phyloP scores from a whole-genome alignment of 768 basidiomycete genomes.

The Pilatotrama ljubarskyi region DNA sequence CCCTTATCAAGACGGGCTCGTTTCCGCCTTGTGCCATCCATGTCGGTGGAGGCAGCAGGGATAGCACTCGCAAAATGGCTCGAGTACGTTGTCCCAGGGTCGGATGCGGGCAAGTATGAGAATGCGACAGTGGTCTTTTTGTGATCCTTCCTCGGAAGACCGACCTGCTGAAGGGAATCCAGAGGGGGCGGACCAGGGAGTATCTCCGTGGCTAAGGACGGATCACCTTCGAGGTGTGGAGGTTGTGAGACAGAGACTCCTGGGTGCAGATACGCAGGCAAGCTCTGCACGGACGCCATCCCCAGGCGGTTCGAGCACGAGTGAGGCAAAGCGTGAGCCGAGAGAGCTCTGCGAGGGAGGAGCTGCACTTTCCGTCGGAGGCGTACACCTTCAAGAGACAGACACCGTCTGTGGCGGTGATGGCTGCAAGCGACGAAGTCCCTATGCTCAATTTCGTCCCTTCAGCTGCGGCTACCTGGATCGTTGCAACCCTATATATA shows the following conservation, averaged over 20 bases:
- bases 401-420: constrained; percentile 20
- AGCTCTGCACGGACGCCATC: constrained; percentile 74
- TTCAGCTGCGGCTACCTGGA: not conserved
- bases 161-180: constrained; percentile 65
- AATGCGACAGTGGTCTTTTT: constrained; percentile 68
- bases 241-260: constrained; percentile 75
- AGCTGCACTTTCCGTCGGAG: not conserved
- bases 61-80: constrained; percentile 66
- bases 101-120: constrained; percentile 81
- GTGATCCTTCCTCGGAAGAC: constrained; percentile 65
- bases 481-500: no score
- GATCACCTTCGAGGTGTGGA: constrained; percentile 79
- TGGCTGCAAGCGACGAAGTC: constrained; percentile 17
- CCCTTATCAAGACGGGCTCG: constrained; percentile 72
- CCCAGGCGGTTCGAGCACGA: constrained; percentile 21
- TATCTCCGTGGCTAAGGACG: constrained; percentile 84
- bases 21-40: constrained; percentile 69
- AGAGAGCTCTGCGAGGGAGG: constrained; percentile 1
- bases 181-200: constrained; percentile 85
- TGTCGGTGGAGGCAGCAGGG: constrained; percentile 47
- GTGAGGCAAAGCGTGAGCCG: not conserved
- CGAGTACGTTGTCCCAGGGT: constrained; percentile 88
- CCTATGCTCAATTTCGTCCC: not conserved
- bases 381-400: constrained; percentile 12
- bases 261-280: constrained; percentile 72